Evolutionary conservation across 257 asterid genomes (phyloP).

Genomic region (Nyctanthes arbortristis): DNA sequence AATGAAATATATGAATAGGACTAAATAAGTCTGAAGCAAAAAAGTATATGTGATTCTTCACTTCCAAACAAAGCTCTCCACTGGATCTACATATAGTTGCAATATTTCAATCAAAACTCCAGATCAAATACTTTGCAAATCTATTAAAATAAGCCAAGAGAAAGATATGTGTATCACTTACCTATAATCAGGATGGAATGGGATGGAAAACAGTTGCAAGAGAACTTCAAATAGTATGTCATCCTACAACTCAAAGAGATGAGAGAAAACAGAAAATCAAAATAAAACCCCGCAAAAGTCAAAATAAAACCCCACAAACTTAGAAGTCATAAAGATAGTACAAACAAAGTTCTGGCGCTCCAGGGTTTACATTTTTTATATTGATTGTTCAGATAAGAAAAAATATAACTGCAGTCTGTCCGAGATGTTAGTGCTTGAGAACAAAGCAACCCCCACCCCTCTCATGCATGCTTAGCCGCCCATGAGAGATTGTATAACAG

Average conservation of each 20-base stretch:
- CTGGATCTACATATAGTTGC: constrained; percentile 37
- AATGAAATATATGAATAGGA: constrained; percentile 74
- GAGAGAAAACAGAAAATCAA: background rate
- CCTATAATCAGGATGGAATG: constrained; percentile 42
- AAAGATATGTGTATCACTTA: constrained; percentile 33
- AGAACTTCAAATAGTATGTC: constrained; percentile 85
- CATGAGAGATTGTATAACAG: background rate
- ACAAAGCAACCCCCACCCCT: background rate
- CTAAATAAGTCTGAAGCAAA: constrained; percentile 62
- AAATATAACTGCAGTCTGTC: background rate
- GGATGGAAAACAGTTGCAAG: constrained; percentile 59
- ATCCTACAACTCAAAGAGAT: constrained; percentile 51
- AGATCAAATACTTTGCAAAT: constrained; percentile 17
- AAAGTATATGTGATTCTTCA: constrained; percentile 28
- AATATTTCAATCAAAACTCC: constrained; percentile 15
- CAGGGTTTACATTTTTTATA: background rate
- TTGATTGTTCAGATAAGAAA: background rate
- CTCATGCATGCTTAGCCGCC: background rate
- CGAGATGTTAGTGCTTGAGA: background rate
- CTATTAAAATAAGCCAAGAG: constrained; percentile 10
- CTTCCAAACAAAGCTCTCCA: constrained; percentile 30
- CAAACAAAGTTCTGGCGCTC: background rate
- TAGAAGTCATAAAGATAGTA: background rate
- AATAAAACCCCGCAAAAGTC: no score
- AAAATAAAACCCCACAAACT: no score